Evolutionary conservation across 2,329 filamentous ascomycete genomes (phyloP), one percentile per base, ranked within the genome.

Genomic region (Xylaria sp.): DNA sequence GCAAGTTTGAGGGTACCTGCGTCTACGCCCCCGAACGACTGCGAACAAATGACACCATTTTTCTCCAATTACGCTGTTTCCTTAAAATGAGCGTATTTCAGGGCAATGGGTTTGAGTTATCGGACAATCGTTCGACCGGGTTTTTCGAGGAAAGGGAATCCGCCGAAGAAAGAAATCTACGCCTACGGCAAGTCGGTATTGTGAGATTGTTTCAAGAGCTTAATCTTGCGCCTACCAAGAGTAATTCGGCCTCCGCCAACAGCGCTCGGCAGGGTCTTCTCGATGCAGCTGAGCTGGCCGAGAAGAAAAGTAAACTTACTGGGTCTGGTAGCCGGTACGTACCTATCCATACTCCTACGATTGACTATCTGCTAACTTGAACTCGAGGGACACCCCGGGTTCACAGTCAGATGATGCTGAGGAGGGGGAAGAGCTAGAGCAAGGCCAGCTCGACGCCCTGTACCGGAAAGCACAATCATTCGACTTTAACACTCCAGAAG

Each of bases 391-490:
- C 9, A 78, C 80, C 2, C 75, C 79, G 0, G 78, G 72, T 0
- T 86, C 83, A 0, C 82, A 81, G 1, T 82, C 85, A 4, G 92
- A 91, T 9, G 92, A 92, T 55, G 84, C 85, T 0, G 94, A 98
- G 73, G 94, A 98, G 42, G 94, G 94, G 2, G 88, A 94, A 74
- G 94, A 98, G 80, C 86, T 99, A 0, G 94, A 98, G 77, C 93
- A 98, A 79, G 94, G 97, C 74, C 96, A 99, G 78, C 90, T 99
- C 3, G 96, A 99, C 78, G 89, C 92, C 0, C 82, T 99, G 1
- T 99, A 99, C 80, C 93, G 92, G 76, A 99, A 99, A 77, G 96
- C 96, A 0, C 96, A 99, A 77, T 94, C 93, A 0, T 98, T 98
- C 75, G 96, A 99, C 78, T 98, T 99, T 76, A 89, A 89, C 77